Percentiles rank a stretch among this genome's conserved stretches.
phyloP scores from a whole-genome alignment of 2,329 filamentous ascomycete genomes.

The Trematosphaeria pertusa region DNA sequence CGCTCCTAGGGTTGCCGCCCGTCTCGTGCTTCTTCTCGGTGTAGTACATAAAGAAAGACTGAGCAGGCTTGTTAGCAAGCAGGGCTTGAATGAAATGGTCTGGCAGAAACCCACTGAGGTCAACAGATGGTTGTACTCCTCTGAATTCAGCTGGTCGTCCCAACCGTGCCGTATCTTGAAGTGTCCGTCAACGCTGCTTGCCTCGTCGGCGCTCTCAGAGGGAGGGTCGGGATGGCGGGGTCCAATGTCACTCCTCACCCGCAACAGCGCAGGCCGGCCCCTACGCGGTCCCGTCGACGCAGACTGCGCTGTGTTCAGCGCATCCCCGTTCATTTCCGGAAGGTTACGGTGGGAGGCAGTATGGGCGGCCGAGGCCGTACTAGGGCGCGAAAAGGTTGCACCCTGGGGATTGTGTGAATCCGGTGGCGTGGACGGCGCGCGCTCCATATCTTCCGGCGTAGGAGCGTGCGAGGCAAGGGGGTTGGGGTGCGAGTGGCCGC shows the following conservation, averaged over 20 bases:
- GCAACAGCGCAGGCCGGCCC: conserved; percentile 50
- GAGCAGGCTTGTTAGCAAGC: conserved; percentile 22
- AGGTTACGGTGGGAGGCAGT: conserved; percentile 19
- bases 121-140: conserved; percentile 84
- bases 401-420: conserved; percentile 21
- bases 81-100: background rate
- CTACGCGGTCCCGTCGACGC: conserved; percentile 57
- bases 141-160: conserved; percentile 89
- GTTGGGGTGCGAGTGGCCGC: conserved; percentile 30
- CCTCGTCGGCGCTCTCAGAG: conserved; percentile 45
- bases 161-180: conserved; percentile 81
- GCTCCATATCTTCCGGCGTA: conserved; percentile 25
- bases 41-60: conserved; percentile 99
- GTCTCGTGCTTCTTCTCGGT: conserved; percentile 98
- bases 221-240: conserved; percentile 46
- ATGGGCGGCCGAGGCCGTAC: conserved; percentile 32
- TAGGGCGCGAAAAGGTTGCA: conserved; percentile 31
- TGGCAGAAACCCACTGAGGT: conserved; percentile 66
- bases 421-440: conserved; percentile 13
- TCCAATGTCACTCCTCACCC: conserved; percentile 68
- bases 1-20: conserved; percentile 79
- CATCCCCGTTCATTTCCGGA: conserved; percentile 28
- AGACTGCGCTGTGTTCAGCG: conserved; percentile 56
- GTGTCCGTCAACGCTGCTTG: conserved; percentile 57
- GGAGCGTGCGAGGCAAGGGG: conserved; percentile 39